phyloP scores from a whole-genome alignment of 352 stramenopile genomes.

The Aphanomyces astaci region DNA sequence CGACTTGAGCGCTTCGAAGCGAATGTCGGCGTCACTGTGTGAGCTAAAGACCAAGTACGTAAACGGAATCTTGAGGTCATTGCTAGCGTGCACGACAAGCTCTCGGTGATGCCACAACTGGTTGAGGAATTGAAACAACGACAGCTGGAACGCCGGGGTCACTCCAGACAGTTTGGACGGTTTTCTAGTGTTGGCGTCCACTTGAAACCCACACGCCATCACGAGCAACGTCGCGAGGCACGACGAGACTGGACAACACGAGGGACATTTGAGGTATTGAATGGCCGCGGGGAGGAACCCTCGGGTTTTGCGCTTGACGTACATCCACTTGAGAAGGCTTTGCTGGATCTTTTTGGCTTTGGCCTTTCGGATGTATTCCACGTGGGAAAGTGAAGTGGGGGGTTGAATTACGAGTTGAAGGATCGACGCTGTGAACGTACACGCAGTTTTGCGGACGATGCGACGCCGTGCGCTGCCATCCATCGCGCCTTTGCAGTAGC shows the following conservation, averaged over 20 bases:
- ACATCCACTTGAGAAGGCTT: not conserved
- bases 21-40: not conserved
- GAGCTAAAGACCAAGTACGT: conserved; percentile 2
- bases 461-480: not conserved
- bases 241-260: not conserved
- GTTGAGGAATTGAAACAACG: conserved; percentile 2
- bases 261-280: not conserved
- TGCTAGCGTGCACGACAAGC: not conserved
- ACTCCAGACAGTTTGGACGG: not conserved
- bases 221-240: not conserved
- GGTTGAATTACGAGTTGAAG: not conserved
- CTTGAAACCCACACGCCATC: not conserved
- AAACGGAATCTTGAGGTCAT: conserved; percentile 2
- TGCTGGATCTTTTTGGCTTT: conserved; percentile 1
- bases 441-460: not conserved
- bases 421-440: not conserved
- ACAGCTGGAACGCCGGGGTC: not conserved
- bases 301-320: not conserved
- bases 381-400: not conserved
- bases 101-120: not conserved
- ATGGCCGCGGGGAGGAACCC: conserved; percentile 4
- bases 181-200: not conserved
- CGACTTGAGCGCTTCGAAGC: not conserved
- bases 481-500: not conserved
- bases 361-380: not conserved